Percentiles rank a stretch among this genome's conserved stretches.
phyloP scores from a whole-genome alignment of 2,329 filamentous ascomycete species.

The Escovopsis weberi region DNA sequence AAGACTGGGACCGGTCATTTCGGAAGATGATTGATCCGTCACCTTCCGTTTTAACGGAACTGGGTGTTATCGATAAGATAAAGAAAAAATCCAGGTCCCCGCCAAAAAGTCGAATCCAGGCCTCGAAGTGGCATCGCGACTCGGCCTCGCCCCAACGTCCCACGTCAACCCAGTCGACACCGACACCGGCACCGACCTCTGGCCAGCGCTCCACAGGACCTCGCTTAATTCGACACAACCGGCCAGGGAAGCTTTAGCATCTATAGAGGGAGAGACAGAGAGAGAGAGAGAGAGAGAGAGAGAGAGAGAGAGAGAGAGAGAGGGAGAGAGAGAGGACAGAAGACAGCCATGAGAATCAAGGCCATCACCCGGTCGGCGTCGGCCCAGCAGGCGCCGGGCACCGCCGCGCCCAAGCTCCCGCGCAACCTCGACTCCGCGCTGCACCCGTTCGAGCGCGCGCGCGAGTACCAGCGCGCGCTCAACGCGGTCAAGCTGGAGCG shows the following conservation, averaged over 20 bases:
- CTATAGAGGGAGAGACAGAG: too few species aligned
- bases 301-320: too few species aligned
- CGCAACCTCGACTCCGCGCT: slow-evolving; percentile 70
- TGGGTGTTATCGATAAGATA: background rate
- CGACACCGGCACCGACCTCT: too few species aligned
- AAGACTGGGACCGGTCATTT: too few species aligned
- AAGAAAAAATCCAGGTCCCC: background rate
- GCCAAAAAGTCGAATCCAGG: background rate
- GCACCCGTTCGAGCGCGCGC: slow-evolving; percentile 80
- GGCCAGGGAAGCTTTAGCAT: too few species aligned
- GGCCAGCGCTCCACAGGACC: too few species aligned
- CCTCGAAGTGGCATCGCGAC: background rate
- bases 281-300: too few species aligned
- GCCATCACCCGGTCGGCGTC: slow-evolving; percentile 51
- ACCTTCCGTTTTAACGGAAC: too few species aligned
- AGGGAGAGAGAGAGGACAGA: too few species aligned
- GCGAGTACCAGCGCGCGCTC: slow-evolving; percentile 48
- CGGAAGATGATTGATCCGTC: too few species aligned
- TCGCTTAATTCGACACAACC: too few species aligned
- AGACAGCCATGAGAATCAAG: slow-evolving; percentile 48
- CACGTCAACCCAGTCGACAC: background rate
- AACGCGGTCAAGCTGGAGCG: slow-evolving; percentile 85
- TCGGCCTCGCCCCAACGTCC: background rate
- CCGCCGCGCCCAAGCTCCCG: slow-evolving; percentile 48
- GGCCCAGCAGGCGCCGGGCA: slow-evolving; percentile 52